Evolutionary conservation across 148 eudicot species (phyloP), one percentile per base, ranked within the genome.

Genomic region (Limonium bicolor): DNA sequence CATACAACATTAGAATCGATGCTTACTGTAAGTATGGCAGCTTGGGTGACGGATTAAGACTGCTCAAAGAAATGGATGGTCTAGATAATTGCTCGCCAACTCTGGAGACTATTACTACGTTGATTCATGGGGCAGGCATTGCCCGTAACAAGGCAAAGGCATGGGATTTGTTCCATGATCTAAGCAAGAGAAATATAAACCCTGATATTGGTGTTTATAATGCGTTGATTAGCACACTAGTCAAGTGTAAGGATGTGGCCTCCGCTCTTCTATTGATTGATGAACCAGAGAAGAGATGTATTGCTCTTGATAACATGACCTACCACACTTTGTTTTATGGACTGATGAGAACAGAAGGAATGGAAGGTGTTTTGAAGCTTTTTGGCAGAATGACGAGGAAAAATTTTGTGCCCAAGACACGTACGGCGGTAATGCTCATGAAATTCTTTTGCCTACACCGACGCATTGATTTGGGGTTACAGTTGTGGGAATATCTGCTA

Each of bases 61-160:
- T 88, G 42, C 51, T 74, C 36, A 67, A 72, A 41, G 94, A 80
- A 32, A 88, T 88, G 96, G 84, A 83, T 58, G 68, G 66, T 38
- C 68, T 59, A 56, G n/a, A n/a, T n/a, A n/a, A n/a, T n/a, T n/a
- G n/a, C n/a, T 50, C 33, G 17, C 86, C 86, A 3, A 64, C 86
- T 8, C 36, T 88, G 50, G 70, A 79, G 62, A 87, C 80, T 23
- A 63, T 82, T 18, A 77, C 96, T 13, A 88, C 86, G 21, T 58
- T 88, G 62, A 77, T 88, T 58, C 96, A 83, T 23, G 94, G 94
- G 16, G 94, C 96, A 30, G 96, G 96, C 46, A 48, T 88, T 58
- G 78, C 73, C 50, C 76, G 71, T 48, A 83, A 88, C 41, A 20
- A 49, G 44, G 26, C 48, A 3, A 63, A 62, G 46, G 94, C 94